Evolutionary conservation across 331 rosid genomes (phyloP).

Genomic region (Quercus phellos): DNA sequence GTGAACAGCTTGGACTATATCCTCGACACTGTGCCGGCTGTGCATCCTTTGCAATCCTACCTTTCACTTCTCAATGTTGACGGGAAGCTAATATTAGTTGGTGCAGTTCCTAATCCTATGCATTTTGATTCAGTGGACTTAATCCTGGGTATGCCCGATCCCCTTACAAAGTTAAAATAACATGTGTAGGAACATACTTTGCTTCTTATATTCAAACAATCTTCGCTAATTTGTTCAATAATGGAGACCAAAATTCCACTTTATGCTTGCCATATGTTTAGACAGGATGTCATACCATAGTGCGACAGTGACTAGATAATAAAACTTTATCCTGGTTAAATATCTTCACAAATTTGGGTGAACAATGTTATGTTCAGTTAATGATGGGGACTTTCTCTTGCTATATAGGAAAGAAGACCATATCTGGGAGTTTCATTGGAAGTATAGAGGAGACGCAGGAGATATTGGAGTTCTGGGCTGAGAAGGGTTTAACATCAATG

Average conservation of each 20-base stretch:
- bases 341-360: not conserved
- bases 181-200: too few relatives aligned
- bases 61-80: constrained; percentile 26
- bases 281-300: too few relatives aligned
- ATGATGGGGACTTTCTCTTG: not conserved
- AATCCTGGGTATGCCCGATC: constrained; percentile 6
- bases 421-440: constrained; percentile 33
- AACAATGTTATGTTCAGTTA: not conserved
- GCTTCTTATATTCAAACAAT: too few relatives aligned
- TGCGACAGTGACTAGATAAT: too few relatives aligned
- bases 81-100: constrained; percentile 29
- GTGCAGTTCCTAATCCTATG: constrained; percentile 24
- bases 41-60: constrained; percentile 16
- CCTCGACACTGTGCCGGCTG: constrained; percentile 30
- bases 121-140: constrained; percentile 20
- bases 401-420: constrained; percentile 18
- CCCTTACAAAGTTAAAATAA: not conserved
- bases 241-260: too few relatives aligned
- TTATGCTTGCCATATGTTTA: too few relatives aligned
- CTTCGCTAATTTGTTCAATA: too few relatives aligned
- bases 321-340: not conserved
- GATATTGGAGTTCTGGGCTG: constrained; percentile 23
- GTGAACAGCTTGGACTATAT: constrained; percentile 26
- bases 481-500: constrained; percentile 26
- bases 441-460: constrained; percentile 32